phyloP scores from a whole-genome alignment of 441 rosid genomes.

The Bocquillonia castaneifolia region DNA sequence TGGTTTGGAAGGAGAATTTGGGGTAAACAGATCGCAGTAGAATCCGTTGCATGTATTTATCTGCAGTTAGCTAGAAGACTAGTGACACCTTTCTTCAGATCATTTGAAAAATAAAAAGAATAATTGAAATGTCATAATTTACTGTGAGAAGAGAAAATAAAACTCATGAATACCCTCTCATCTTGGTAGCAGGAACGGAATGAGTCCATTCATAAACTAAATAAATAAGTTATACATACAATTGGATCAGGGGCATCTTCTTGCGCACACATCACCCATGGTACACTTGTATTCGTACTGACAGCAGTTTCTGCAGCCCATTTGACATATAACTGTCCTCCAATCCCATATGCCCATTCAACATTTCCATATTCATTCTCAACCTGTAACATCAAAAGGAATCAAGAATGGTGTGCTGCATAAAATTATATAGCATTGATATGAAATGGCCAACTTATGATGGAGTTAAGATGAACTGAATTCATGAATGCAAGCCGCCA shows the following conservation, averaged over 20 bases:
- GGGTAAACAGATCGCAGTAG: conserved; percentile 56
- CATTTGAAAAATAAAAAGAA: background rate
- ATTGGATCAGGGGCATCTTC: conserved; percentile 63
- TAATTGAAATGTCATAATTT: background rate
- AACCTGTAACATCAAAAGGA: conserved; percentile 35
- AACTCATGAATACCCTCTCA: background rate
- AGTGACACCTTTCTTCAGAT: background rate
- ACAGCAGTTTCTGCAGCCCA: conserved; percentile 69
- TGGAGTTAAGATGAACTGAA: background rate
- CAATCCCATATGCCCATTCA: conserved; percentile 50
- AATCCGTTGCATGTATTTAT: conserved; percentile 72
- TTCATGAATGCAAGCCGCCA: conserved; percentile 14
- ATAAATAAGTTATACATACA: conserved; percentile 33
- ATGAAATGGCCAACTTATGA: background rate
- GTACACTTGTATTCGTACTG: conserved; percentile 50
- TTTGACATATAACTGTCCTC: conserved; percentile 45
- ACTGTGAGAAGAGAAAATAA: background rate
- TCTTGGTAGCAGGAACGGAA: background rate
- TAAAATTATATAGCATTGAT: background rate
- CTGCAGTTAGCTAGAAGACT: conserved; percentile 31
- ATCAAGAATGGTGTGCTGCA: conserved; percentile 5
- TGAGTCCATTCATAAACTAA: background rate
- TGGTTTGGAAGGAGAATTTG: conserved; percentile 60
- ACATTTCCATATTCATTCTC: conserved; percentile 64
- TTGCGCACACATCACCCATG: conserved; percentile 71